phyloP scores from a whole-genome alignment of 495 filamentous ascomycete genomes.

The Hypoxylon rickii region DNA sequence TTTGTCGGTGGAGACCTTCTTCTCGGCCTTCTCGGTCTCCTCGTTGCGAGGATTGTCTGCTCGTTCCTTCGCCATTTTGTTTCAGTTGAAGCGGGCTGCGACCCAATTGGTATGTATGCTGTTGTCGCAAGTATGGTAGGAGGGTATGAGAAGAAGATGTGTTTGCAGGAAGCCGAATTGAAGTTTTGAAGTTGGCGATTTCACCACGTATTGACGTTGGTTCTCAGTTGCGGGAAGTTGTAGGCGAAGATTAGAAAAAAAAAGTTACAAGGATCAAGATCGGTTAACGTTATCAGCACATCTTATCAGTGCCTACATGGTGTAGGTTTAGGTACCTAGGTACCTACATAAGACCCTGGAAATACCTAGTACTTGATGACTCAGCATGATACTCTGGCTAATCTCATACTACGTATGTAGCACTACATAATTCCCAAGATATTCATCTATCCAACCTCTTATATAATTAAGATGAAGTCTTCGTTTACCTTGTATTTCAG shows the following conservation, averaged over 20 bases:
- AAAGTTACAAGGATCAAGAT: conserved; percentile 10
- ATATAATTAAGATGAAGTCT: too few relatives aligned
- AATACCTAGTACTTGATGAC: neutral
- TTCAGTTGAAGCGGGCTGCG: neutral
- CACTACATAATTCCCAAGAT: too few relatives aligned
- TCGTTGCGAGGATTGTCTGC: conserved; percentile 21
- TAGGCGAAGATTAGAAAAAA: neutral
- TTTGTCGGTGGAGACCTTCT: conserved; percentile 29
- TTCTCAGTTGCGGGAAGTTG: neutral
- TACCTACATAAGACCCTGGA: neutral
- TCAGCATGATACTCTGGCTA: too few relatives aligned
- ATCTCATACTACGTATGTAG: too few relatives aligned
- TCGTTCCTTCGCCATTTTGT: conserved; percentile 20
- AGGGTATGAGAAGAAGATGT: neutral
- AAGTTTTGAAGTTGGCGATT: neutral
- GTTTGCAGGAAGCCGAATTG: too few relatives aligned
- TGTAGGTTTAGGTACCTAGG: neutral
- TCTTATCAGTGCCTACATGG: neutral
- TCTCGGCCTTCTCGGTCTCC: conserved; percentile 24
- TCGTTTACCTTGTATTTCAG: too few relatives aligned
- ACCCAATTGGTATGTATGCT: neutral
- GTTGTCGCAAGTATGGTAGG: neutral
- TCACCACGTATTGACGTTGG: too few relatives aligned
- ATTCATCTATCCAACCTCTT: too few relatives aligned
- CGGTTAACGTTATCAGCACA: conserved; percentile 4